Evolutionary conservation across 768 basidiomycete genomes (phyloP), one percentile per base, ranked within the genome.

Genomic region (Leccinellum luteum): DNA sequence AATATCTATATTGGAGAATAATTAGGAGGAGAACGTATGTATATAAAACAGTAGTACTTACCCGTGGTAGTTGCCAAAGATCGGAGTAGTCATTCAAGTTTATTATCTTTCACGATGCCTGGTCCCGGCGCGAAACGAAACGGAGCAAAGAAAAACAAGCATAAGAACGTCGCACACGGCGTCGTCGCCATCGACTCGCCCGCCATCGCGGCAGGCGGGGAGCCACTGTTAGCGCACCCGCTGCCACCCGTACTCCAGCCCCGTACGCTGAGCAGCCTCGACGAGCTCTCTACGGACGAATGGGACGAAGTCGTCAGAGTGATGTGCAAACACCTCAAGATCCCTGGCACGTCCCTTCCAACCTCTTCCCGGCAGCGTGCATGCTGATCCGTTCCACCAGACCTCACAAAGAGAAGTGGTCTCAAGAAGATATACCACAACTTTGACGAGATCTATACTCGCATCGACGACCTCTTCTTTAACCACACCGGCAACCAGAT

Each of bases 31-130:
- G n/a, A n/a, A n/a, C n/a, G n/a, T n/a, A n/a, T n/a, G n/a, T n/a
- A n/a, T n/a, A n/a, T n/a, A n/a, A n/a, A n/a, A n/a, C n/a, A n/a
- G n/a, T n/a, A n/a, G n/a, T n/a, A n/a, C n/a, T 31, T 14, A 15
- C 88, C 84, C 84, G 68, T 84, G 82, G 68, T 91, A 91, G 68
- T 91, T 92, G 58, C 90, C 90, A 68, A 89, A 76, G 25, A 81
- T 17, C 57, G 52, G 15, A 14, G 44, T 23, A 44, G n/a, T 19
- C 43, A n/a, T 44, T 35, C 17, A 34, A 34, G 34, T 9, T n/a
- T 4, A 25, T 25, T 4, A 1, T 15, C 38, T 41, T 41, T n/a
- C 38, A 38, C 47, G 2, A 70, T 72, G 69, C 70, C 68, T 44
- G 68, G 70, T 48, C 68, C 68, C 4, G 58, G 70, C 0, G 57